Evolutionary conservation across 75 land plant genomes (phyloP).

Genomic region (Sequoia sempervirens): DNA sequence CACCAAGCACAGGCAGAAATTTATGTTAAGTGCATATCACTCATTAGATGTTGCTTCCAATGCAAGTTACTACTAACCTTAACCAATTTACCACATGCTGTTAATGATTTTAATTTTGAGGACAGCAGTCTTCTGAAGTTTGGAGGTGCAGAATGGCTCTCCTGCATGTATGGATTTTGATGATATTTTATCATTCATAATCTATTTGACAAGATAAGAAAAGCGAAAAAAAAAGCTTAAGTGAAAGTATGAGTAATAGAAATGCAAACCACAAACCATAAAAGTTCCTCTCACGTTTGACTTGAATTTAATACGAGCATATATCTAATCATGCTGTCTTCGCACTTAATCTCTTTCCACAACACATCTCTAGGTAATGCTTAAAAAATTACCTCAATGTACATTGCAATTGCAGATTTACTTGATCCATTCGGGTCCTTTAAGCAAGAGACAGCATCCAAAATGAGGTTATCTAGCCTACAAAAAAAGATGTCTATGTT

Average conservation of each 20-base stretch:
- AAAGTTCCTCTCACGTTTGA: not conserved
- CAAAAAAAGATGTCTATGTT: not conserved
- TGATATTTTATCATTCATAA: not conserved
- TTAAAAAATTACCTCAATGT: conserved; percentile 57
- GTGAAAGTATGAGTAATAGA: not conserved
- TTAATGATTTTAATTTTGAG: conserved; percentile 54
- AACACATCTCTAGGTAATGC: conserved; percentile 1
- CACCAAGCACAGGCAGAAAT: not conserved
- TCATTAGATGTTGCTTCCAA: not conserved
- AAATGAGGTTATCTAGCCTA: conserved; percentile 72
- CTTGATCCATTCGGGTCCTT: conserved; percentile 77
- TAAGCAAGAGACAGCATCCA: conserved; percentile 64
- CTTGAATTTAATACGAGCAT: not conserved
- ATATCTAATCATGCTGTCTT: not conserved
- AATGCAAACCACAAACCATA: not conserved
- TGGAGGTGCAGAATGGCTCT: conserved; percentile 64
- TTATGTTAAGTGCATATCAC: not conserved
- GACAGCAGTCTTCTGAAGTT: conserved; percentile 57
- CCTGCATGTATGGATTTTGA: conserved; percentile 29
- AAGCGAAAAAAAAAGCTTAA: not conserved
- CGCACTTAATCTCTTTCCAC: not conserved
- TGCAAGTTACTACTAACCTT: conserved; percentile 46
- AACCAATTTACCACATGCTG: conserved; percentile 53
- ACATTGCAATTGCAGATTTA: conserved; percentile 61
- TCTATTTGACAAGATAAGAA: not conserved